Conservation (phyloP, 768 basidiomycete genomes). For the Tricholoma matsutake region DNA sequence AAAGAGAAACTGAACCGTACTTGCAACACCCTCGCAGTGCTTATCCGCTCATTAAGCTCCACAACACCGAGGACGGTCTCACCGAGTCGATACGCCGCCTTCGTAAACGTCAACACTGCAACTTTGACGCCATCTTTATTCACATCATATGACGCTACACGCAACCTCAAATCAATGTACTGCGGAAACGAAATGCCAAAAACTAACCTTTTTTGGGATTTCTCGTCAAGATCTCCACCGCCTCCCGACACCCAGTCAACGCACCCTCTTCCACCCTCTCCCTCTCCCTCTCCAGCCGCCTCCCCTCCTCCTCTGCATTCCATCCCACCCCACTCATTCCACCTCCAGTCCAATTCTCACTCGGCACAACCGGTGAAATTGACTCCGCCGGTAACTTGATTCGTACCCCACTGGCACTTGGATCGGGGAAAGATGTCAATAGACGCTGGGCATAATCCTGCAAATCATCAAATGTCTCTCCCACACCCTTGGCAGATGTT, state of each 20-base stretch:
- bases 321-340: constrained; percentile 21
- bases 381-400: constrained; percentile 25
- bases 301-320: constrained; percentile 24
- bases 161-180: neutral
- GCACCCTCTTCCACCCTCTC: constrained; percentile 42
- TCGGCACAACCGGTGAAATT: constrained; percentile 22
- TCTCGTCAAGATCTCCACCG: constrained; percentile 87
- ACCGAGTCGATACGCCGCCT: constrained; percentile 87
- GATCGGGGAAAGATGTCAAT: constrained; percentile 42
- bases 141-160: constrained; percentile 87
- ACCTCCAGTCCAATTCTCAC: constrained; percentile 19
- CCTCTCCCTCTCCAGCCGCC: constrained; percentile 31
- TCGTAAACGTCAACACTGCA: constrained; percentile 88
- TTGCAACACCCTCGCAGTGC: constrained; percentile 76
- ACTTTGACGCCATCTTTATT: constrained; percentile 90
- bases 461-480: constrained; percentile 43
- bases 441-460: constrained; percentile 51
- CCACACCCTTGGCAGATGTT: constrained; percentile 12
- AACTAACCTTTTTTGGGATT: constrained; percentile 82
- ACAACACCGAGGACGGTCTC: constrained; percentile 91
- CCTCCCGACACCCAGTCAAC: constrained; percentile 67
- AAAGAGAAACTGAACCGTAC: constrained; percentile 40
- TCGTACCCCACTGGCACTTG: constrained; percentile 21
- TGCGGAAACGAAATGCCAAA: neutral
- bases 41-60: constrained; percentile 73